A percentile compares a stretch with the other conserved stretches of the same genome.
phyloP scores from a whole-genome alignment of 1,139 yeast genomes.

The Zygosaccharomyces sapae region DNA sequence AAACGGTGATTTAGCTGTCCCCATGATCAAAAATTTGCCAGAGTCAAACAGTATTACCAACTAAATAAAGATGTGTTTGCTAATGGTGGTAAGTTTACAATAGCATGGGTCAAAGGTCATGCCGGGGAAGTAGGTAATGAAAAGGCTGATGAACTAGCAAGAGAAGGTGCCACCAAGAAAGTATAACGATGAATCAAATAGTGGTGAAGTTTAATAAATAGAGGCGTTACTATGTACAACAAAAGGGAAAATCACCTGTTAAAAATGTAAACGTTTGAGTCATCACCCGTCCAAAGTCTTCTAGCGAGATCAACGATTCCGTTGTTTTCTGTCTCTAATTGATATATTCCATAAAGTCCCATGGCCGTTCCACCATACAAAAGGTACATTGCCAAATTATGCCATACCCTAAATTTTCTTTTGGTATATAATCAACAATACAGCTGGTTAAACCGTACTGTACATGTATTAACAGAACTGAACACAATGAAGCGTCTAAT shows the following conservation, averaged over 20 bases:
- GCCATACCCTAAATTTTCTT: slow-evolving; percentile 75
- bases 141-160: slow-evolving; percentile 72
- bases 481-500: slow-evolving; percentile 63
- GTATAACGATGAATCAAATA: neutral
- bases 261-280: slow-evolving; percentile 27
- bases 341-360: slow-evolving; percentile 75
- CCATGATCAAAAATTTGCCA: slow-evolving; percentile 28
- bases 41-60: slow-evolving; percentile 33
- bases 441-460: slow-evolving; percentile 82
- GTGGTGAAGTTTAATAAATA: neutral
- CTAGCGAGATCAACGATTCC: slow-evolving; percentile 52
- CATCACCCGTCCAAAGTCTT: slow-evolving; percentile 42
- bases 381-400: slow-evolving; percentile 57
- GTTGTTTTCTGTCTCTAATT: slow-evolving; percentile 66
- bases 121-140: slow-evolving; percentile 67
- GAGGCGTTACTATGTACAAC: slow-evolving; percentile 6
- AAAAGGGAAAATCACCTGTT: slow-evolving; percentile 23
- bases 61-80: slow-evolving; percentile 25
- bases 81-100: slow-evolving; percentile 36
- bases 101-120: slow-evolving; percentile 72
- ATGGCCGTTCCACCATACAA: slow-evolving; percentile 68
- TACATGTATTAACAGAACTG: slow-evolving; percentile 64
- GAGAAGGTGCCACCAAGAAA: slow-evolving; percentile 48
- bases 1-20: slow-evolving; percentile 30
- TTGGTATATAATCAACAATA: slow-evolving; percentile 84